Evolutionary conservation across 139 green algal genomes (phyloP).

Genomic region (Coccomyxa sp.): DNA sequence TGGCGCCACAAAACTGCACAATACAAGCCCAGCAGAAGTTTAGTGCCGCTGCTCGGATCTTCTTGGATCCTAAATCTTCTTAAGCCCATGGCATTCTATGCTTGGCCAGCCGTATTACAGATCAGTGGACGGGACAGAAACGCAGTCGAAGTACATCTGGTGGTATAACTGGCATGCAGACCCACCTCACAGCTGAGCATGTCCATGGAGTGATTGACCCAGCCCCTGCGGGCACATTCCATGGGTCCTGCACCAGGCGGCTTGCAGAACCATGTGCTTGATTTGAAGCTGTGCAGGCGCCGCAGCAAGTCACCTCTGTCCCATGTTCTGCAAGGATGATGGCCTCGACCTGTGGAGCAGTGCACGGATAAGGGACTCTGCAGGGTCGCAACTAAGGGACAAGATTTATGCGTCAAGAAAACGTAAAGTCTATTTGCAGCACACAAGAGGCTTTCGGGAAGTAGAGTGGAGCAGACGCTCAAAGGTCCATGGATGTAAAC

Average conservation of each 20-base stretch:
- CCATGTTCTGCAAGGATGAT: constrained; percentile 35
- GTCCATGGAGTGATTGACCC: constrained; percentile 55
- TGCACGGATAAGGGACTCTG: neutral
- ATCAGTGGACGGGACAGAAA: neutral
- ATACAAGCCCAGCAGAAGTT: neutral
- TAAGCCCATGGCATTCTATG: neutral
- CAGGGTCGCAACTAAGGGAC: neutral
- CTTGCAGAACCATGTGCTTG: constrained; percentile 72
- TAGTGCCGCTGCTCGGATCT: neutral
- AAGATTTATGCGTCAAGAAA: neutral
- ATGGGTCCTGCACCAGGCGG: constrained; percentile 45
- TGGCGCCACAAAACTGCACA: constrained; percentile 42
- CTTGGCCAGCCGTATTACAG: neutral
- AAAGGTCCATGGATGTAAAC: neutral
- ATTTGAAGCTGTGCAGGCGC: constrained; percentile 60
- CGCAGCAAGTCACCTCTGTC: constrained; percentile 55
- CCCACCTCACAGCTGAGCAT: constrained; percentile 55
- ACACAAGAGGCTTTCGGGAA: too few relatives aligned
- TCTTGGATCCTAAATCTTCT: neutral
- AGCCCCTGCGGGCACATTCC: constrained; percentile 58
- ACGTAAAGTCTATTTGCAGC: too few relatives aligned
- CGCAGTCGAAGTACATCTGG: neutral
- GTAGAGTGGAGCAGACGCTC: too few relatives aligned
- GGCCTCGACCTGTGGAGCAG: neutral
- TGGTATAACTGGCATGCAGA: neutral